Base-by-base conservation (phyloP, 2,329 filamentous ascomycete genomes). In the Botryotinia calthae region DNA sequence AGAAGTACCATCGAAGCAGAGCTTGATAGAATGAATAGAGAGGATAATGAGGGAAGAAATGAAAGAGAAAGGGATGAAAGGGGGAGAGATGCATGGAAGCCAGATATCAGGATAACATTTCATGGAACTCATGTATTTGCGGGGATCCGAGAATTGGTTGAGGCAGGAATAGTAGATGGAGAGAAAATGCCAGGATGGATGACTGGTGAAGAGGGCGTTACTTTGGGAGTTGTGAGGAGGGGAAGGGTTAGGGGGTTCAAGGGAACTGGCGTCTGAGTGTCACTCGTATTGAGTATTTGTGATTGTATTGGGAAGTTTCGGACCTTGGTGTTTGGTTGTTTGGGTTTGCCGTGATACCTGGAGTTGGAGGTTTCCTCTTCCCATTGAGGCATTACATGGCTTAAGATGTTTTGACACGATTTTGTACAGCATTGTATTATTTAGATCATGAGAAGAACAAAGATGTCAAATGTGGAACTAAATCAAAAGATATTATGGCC, bases 151-250 rank as follows among this genome's bases (percentile, higher is more conserved):
- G 89, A 91, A 78, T 85, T 97, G 46, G 91, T 95, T 0, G 93
- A 97, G 81, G 83, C 88, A 25, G 93, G 93, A 0, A 86, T 93
- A 68, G 84, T 97, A 40, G 89, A 97, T 79, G 91, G 93, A 1
- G 87, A 90, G 78, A 88, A 85, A 71, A 95, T 97, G 91, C 94
- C 94, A 0, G 92, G 92, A 0, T 97, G 94, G 93, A 91, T 97
- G 90, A 96, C 93, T 1, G 94, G 94, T 2, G 94, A 97, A 79
- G 92, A 94, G 62, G 92, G 90, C 0, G 89, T 96, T 8, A 96
- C 92, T 70, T 86, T 90, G 54, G 92, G 93, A 0, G 86, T 89
- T 42, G 89, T 97, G 6, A 87, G 86, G 75, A 82, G 88, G 73
- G 93, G 93, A 2, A 85, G 90, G 75, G 89, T 94, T 78, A 83